Conservation (phyloP, 2,329 filamentous ascomycete genomes). For the Septoria linicola region DNA sequence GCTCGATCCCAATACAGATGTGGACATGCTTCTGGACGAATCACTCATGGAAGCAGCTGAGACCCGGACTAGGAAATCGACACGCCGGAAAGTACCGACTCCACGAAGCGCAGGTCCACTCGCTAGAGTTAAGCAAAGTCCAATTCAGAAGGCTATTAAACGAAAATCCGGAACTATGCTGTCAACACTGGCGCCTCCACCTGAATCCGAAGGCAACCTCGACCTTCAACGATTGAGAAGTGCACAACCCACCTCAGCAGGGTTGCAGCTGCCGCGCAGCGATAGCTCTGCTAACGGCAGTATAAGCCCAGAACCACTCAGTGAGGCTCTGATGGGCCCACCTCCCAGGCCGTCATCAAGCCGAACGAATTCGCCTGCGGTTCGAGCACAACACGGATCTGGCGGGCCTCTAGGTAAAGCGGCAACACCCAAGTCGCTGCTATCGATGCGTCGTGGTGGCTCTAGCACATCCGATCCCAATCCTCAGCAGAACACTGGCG, state of each 20-base stretch:
- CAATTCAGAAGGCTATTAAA: conserved; percentile 66
- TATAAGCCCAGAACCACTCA: conserved; percentile 51
- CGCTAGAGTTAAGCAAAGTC: conserved; percentile 64
- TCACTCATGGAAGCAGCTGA: conserved; percentile 23
- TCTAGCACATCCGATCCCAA: background rate
- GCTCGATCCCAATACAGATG: conserved; percentile 42
- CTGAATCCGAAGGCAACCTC: conserved; percentile 46
- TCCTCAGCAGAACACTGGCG: conserved; percentile 2
- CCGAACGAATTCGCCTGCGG: conserved; percentile 67
- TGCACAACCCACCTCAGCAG: conserved; percentile 30
- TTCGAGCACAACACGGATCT: conserved; percentile 54
- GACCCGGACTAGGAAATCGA: conserved; percentile 46
- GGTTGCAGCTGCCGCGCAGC: conserved; percentile 27
- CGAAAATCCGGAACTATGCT: conserved; percentile 47
- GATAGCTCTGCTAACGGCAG: conserved; percentile 49
- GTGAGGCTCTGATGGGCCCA: conserved; percentile 53
- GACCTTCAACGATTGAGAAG: conserved; percentile 37
- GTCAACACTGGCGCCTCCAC: conserved; percentile 46
- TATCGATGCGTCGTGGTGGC: conserved; percentile 30
- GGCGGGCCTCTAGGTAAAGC: conserved; percentile 22
- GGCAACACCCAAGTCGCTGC: conserved; percentile 37
- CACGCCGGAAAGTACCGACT: conserved; percentile 51
- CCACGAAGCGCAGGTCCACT: conserved; percentile 48
- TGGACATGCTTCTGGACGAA: conserved; percentile 46
- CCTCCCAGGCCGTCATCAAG: conserved; percentile 59